phyloP scores from a whole-genome alignment of 2,329 filamentous ascomycete species.

The Metarhizium brunneum region DNA sequence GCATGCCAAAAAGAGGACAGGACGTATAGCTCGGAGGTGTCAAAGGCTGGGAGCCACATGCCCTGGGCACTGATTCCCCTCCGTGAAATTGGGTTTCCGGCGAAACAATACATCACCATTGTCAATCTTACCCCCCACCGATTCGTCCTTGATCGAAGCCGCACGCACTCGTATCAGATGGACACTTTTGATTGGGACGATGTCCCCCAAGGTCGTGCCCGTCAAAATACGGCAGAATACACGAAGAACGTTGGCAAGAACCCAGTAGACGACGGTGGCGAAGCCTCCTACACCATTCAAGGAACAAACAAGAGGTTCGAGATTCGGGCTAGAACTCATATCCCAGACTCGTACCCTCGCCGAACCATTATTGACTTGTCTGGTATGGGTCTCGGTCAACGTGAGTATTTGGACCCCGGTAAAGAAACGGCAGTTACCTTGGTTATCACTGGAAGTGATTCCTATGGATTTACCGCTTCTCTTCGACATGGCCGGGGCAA shows the following conservation, averaged over 20 bases:
- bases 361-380: conserved; percentile 20
- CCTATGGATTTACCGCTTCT: conserved; percentile 22
- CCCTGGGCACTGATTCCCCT: conserved; percentile 5
- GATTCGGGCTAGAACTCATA: conserved; percentile 20
- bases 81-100: conserved; percentile 3
- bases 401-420: conserved; percentile 23
- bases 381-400: conserved; percentile 23
- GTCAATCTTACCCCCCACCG: conserved; percentile 25
- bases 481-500: conserved; percentile 17
- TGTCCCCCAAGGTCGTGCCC: conserved; percentile 20
- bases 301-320: conserved; percentile 21
- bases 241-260: conserved; percentile 9
- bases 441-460: conserved; percentile 24
- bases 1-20: conserved; percentile 4
- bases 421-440: conserved; percentile 20
- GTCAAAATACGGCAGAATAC: conserved; percentile 21
- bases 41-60: conserved; percentile 5
- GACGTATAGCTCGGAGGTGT: conserved; percentile 5
- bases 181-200: conserved; percentile 22
- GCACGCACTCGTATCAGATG: conserved; percentile 22
- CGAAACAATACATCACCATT: conserved; percentile 21
- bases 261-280: conserved; percentile 18
- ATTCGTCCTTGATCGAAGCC: conserved; percentile 15
- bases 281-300: conserved; percentile 21
- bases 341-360: conserved; percentile 15